These are phyloP conservation scores for Paramecium primaurelia DNA, from an alignment of 73 alveolate genomes.

Conservation along the genomic window DNA sequence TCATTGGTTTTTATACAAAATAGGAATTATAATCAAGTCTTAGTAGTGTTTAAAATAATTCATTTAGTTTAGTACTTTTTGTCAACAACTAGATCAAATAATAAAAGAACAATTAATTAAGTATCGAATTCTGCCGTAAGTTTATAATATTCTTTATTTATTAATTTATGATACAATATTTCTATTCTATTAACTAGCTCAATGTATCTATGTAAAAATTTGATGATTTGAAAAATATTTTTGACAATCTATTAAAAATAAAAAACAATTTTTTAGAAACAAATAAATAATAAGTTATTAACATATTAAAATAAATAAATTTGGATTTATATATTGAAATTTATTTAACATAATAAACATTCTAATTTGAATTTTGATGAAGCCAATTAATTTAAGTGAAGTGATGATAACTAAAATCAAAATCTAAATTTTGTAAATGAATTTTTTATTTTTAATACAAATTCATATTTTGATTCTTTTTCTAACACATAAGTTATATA, in stretches of 20 bases:
- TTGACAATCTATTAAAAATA: slow-evolving; percentile 11
- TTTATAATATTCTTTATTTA: slow-evolving; percentile 16
- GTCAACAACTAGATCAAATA: not conserved
- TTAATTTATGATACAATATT: not conserved
- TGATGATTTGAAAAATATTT: not conserved
- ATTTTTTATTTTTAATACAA: not conserved
- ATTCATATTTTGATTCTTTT: not conserved
- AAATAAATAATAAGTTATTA: too few species aligned
- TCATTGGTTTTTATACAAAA: not conserved
- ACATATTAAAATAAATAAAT: too few species aligned
- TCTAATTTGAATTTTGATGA: too few species aligned
- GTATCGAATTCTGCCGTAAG: slow-evolving; percentile 20
- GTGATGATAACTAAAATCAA: too few species aligned
- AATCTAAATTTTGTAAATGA: too few species aligned
- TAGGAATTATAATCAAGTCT: slow-evolving; percentile 29
- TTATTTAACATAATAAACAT: too few species aligned
- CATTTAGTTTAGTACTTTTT: not conserved
- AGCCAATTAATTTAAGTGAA: too few species aligned
- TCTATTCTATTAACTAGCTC: not conserved
- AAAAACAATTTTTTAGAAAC: not conserved
- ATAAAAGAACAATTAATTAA: not conserved
- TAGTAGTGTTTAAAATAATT: not conserved
- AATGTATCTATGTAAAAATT: slow-evolving; percentile 2
- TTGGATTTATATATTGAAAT: too few species aligned
- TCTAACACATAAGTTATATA: not conserved